A percentile compares a stretch with the other conserved stretches of the same genome.
These are phyloP conservation scores for Diaporthe ampelina DNA, from an alignment of 2,329 filamentous ascomycete genomes.

Conservation along the genomic window DNA sequence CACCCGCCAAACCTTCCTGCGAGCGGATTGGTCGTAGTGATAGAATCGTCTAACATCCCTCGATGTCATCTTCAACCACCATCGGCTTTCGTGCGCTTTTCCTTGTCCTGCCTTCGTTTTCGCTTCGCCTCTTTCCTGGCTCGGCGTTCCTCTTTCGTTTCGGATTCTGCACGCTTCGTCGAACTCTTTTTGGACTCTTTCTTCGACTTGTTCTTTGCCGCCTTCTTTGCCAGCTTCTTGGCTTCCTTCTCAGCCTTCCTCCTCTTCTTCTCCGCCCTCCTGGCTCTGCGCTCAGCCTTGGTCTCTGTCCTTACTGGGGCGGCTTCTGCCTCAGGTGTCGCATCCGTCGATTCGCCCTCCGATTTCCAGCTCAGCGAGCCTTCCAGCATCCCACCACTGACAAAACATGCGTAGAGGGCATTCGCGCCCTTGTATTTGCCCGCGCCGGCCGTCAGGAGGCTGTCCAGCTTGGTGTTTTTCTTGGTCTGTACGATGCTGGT, in stretches of 20 bases:
- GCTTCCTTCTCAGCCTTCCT: conserved; percentile 48
- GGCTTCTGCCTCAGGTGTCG: conserved; percentile 47
- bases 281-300: conserved; percentile 52
- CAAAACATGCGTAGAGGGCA: conserved; percentile 87
- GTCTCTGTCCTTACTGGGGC: conserved; percentile 47
- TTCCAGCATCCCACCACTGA: conserved; percentile 81
- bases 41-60: background rate
- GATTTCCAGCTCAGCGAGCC: conserved; percentile 71
- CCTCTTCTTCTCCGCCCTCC: conserved; percentile 52
- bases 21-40: background rate
- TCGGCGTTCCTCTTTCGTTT: conserved; percentile 43
- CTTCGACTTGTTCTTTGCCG: conserved; percentile 23
- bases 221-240: conserved; percentile 35
- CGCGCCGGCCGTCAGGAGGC: conserved; percentile 64
- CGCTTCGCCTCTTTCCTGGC: conserved; percentile 47
- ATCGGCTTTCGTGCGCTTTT: conserved; percentile 35
- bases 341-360: conserved; percentile 46
- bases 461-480: conserved; percentile 66
- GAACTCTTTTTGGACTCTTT: conserved; percentile 34
- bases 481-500: conserved; percentile 70
- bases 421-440: conserved; percentile 71
- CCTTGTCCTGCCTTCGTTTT: conserved; percentile 47
- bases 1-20: background rate
- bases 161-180: conserved; percentile 39
- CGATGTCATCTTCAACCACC: conserved; percentile 30